A percentile compares a stretch with the other conserved stretches of the same genome.
phyloP scores from a whole-genome alignment of 352 stramenopile species.

The Pythium brachiatum region DNA sequence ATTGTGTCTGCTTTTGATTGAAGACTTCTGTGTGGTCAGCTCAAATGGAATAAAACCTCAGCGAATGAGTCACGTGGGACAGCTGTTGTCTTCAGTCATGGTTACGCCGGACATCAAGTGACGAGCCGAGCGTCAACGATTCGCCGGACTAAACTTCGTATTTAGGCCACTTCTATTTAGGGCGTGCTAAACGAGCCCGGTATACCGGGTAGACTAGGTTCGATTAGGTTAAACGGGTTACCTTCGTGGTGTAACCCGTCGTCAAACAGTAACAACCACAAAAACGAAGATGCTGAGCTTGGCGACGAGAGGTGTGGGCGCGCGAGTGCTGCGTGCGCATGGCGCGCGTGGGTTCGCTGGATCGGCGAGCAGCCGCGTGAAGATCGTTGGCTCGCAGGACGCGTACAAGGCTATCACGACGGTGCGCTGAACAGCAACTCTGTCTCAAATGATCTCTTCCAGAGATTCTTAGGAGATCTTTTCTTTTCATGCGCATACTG shows the following conservation, averaged over 20 bases:
- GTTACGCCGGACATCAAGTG: neutral
- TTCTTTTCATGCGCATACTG: neutral
- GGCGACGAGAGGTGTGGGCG: conserved; percentile 23
- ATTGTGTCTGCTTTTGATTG: too few species aligned
- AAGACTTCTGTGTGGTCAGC: neutral
- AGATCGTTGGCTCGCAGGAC: conserved; percentile 69
- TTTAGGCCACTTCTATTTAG: too few species aligned
- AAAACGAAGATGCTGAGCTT: conserved; percentile 30
- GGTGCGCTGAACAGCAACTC: conserved; percentile 30
- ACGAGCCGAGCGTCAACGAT: conserved; percentile 16
- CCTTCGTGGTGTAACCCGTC: neutral
- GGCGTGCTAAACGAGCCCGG: too few species aligned
- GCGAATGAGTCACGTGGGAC: neutral
- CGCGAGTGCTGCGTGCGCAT: conserved; percentile 26
- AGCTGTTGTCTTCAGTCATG: neutral
- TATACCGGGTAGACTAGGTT: too few species aligned
- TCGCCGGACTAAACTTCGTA: too few species aligned
- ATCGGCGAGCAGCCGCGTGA: conserved; percentile 58
- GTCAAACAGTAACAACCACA: neutral
- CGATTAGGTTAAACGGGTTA: neutral
- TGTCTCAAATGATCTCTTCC: neutral
- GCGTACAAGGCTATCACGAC: conserved; percentile 68
- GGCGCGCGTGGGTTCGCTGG: conserved; percentile 33
- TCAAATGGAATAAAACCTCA: neutral
- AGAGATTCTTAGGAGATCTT: conserved; percentile 3